These are phyloP conservation scores for Balamuthia mandrillaris DNA, from an alignment of 208 protist genomes.

Conservation along the genomic window DNA sequence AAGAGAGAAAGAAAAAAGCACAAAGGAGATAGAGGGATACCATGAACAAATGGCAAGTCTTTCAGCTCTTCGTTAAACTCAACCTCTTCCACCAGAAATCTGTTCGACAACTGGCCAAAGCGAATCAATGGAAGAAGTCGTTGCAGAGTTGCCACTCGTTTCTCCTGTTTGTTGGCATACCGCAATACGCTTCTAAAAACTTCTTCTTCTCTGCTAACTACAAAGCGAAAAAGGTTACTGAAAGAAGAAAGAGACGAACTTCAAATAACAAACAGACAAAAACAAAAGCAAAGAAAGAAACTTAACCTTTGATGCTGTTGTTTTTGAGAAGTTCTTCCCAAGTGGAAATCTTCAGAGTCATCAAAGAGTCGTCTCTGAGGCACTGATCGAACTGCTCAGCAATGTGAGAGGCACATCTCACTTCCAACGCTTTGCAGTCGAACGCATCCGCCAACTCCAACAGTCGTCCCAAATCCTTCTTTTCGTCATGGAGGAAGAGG, in stretches of 20 bases:
- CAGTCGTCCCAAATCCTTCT: neutral
- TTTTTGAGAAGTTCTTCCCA: neutral
- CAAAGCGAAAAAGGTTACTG: too few relatives aligned
- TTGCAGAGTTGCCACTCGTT: too few relatives aligned
- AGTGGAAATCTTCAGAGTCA: neutral
- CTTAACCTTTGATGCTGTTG: neutral
- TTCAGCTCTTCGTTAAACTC: neutral
- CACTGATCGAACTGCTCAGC: neutral
- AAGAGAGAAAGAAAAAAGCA: too few relatives aligned
- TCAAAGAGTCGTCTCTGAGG: neutral
- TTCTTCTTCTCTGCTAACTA: too few relatives aligned
- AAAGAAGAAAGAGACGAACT: too few relatives aligned
- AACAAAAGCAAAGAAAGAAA: too few relatives aligned
- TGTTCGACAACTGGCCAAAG: neutral
- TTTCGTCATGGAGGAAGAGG: neutral
- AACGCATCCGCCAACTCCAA: neutral
- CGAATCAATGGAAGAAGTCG: too few relatives aligned
- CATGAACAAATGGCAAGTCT: neutral
- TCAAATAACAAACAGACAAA: too few relatives aligned
- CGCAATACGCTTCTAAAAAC: too few relatives aligned
- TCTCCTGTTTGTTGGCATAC: too few relatives aligned
- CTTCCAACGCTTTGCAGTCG: neutral
- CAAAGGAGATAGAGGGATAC: too few relatives aligned
- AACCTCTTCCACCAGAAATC: constrained; percentile 9
- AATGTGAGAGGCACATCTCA: neutral